Conservation (phyloP, 768 basidiomycete genomes). For the Suillus cothurnatus region DNA sequence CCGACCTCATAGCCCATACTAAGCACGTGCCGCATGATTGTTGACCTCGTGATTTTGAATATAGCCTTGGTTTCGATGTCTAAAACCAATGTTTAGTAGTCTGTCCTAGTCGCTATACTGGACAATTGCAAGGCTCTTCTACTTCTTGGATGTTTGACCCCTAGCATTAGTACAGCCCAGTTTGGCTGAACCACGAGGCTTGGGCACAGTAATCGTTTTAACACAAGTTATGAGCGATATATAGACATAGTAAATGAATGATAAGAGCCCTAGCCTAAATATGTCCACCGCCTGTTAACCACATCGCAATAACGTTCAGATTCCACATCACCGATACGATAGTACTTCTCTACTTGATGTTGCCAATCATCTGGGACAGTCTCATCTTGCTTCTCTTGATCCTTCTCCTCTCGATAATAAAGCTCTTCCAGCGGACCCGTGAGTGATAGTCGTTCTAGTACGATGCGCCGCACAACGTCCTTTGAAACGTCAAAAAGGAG, state of each 20-base stretch:
- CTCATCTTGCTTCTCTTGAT: background rate
- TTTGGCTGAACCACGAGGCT: too few relatives aligned
- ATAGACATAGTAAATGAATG: background rate
- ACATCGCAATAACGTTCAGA: background rate
- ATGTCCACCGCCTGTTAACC: background rate
- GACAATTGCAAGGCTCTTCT: background rate
- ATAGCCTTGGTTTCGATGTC: background rate
- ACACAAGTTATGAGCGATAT: background rate
- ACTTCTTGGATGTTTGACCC: background rate
- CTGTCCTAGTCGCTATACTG: background rate
- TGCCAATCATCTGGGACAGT: background rate
- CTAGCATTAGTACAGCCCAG: too few relatives aligned
- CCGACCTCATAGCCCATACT: background rate
- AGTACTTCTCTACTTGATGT: background rate
- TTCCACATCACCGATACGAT: background rate
- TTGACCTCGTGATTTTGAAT: background rate
- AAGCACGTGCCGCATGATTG: background rate
- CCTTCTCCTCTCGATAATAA: background rate
- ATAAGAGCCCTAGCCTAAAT: background rate
- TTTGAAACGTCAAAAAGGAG: background rate
- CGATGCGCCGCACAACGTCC: background rate
- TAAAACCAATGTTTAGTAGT: background rate
- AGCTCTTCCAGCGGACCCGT: background rate
- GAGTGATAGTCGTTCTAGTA: background rate
- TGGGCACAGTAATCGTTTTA: background rate